Base-by-base conservation (phyloP, 179 eudicot genomes). In the Patellifolia procumbens region DNA sequence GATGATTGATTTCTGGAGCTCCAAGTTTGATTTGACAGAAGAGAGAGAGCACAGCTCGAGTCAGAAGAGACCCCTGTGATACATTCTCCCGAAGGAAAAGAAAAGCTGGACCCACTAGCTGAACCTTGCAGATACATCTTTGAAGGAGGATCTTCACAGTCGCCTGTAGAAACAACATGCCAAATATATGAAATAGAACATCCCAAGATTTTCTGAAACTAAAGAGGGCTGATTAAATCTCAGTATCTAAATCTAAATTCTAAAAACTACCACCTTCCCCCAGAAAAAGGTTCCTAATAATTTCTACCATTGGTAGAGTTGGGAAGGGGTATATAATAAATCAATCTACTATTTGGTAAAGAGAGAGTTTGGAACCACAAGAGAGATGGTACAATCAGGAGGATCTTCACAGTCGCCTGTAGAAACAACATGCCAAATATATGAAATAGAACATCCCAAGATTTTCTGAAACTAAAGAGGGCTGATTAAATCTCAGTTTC, bases 11-110 rank as follows among this genome's bases (percentile, higher is more conserved):
- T 85, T 80, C 84, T 85, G 80, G 91, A 84, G 89, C 78, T 85
- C 92, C 97, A 90, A 61, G 91, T 77, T 80, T 89, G 92, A 85
- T 80, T 89, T 94, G 98, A 94, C 98, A 94, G 98, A 94, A 94
- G 97, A 94, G 98, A 94, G 98, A 92, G 97, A 94, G 97, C 98
- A 94, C 97, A 82, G 76, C 73, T 75, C 6, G 85, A 74, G 74
- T 82, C 85, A 64, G 82, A 34, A 46, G 85, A 74, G 73, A 85
- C 87, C 64, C 87, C 88, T 37, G 84, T 78, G 80, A 82, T 82
- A 76, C 89, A 88, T 87, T 88, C 91, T 81, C 92, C 93, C 20
- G 87, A 76, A 73, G 97, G 82, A 46, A 87, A 65, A 24, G 85
- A 74, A 74, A 67, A 81, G 76, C 80, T 37, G 56, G 84, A 75